Percentiles rank a stretch among this genome's conserved stretches.
phyloP scores from a whole-genome alignment of 2,329 filamentous ascomycete genomes.

The Chaetomiaceae sp. region DNA sequence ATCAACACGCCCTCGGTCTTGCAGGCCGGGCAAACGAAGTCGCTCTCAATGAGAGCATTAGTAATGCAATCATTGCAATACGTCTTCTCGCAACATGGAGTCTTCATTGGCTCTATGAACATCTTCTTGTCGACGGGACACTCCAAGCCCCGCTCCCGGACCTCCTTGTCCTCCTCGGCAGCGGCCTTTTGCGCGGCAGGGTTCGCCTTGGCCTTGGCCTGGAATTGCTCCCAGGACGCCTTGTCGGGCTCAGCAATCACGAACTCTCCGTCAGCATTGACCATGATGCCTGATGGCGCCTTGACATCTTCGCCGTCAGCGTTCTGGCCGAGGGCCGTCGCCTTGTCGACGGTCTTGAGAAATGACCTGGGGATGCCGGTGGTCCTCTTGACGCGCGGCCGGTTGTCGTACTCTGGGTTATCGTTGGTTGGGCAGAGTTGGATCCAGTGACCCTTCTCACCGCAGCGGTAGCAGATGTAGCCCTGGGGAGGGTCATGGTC shows the following conservation, averaged over 20 bases:
- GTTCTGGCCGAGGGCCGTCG: conserved; percentile 65
- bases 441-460: conserved; percentile 99
- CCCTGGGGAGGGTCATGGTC: conserved; percentile 89
- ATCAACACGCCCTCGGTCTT: conserved; percentile 85
- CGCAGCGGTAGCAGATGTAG: conserved; percentile 94
- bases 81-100: conserved; percentile 94
- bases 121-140: conserved; percentile 96
- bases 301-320: conserved; percentile 73
- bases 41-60: conserved; percentile 96
- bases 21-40: conserved; percentile 92
- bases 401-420: conserved; percentile 90
- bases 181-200: conserved; percentile 75
- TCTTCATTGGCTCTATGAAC: conserved; percentile 98
- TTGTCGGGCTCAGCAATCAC: conserved; percentile 95
- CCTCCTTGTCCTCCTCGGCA: conserved; percentile 72
- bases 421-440: conserved; percentile 98
- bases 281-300: conserved; percentile 85
- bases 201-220: conserved; percentile 84
- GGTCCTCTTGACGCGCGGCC: conserved; percentile 88
- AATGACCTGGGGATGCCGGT: conserved; percentile 96
- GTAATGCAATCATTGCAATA: conserved; percentile 99
- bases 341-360: conserved; percentile 91
- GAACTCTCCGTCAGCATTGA: conserved; percentile 95
- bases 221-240: conserved; percentile 93
- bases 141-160: conserved; percentile 81